Base-by-base conservation (phyloP, 352 stramenopile species). In the Phytophthora nicotianae region DNA sequence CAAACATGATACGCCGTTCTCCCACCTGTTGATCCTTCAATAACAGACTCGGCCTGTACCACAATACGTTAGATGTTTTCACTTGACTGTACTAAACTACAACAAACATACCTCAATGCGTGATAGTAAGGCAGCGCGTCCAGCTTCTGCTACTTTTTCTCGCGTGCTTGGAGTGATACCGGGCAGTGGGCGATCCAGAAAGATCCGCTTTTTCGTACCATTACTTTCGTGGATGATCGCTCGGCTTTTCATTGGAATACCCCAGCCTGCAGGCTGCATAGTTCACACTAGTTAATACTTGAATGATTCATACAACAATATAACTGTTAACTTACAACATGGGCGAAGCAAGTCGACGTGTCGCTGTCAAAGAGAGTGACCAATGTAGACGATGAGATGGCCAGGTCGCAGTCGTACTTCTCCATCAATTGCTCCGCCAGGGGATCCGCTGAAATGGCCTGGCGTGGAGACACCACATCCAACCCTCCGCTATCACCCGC, bases 311-410 rank as follows among this genome's bases (percentile, higher is more conserved):
- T 7, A 38, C 11, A 38, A 38, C 10, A 38, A 2, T n/a, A 16
- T 38, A 17, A 29, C 9, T 5, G 32, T 38, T 17, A 38, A 32
- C 16, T 26, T 77, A 71, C 48, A 58, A 72, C 50, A 49, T 75
- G 23, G 6, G 56, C 58, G 23, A 73, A 76, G 16, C 54, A 58
- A 35, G 56, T 53, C 3, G 73, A 70, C 40, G 52, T 71, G 48
- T 81, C 65, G 38, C 68, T 75, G 37, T 93, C 82, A 67, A 95
- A 93, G 6, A 95, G 70, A n/a, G 71, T 60, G 26, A 83, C 33
- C 19, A 95, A 62, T 5, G 87, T 90, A 1, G 81, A 89, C 2
- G 83, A 84, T 0, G 85, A 83, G 20, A 95, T 74, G 1, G 80
- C 82, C 0, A 93, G 37, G n/a, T 93, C 79, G 27, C 87, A 95